phyloP scores from a whole-genome alignment of 2,329 filamentous ascomycete species.

The Colletotrichum lentis region DNA sequence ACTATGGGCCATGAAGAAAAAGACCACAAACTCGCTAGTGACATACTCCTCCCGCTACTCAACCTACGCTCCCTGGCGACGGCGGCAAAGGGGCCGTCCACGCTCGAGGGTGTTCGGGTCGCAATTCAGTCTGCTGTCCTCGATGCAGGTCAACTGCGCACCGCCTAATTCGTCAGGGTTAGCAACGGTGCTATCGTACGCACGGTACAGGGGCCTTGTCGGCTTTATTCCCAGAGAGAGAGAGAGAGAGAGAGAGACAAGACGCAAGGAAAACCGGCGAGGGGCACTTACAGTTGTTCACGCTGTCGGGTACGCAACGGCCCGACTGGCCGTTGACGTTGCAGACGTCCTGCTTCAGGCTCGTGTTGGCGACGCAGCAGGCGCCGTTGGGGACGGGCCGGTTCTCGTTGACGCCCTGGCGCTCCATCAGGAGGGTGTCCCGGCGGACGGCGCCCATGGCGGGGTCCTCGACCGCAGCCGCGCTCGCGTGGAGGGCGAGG shows the following conservation, averaged over 20 bases:
- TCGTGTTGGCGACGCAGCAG: constrained; percentile 49
- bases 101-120: constrained; percentile 43
- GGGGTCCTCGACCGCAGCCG: constrained; percentile 38
- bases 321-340: constrained; percentile 46
- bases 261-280: neutral
- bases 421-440: constrained; percentile 40
- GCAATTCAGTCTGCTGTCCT: constrained; percentile 43
- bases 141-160: constrained; percentile 43
- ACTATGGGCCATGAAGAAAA: neutral
- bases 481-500: constrained; percentile 39
- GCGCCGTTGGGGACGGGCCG: constrained; percentile 47
- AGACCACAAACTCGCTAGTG: neutral
- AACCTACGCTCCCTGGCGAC: constrained; percentile 24
- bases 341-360: constrained; percentile 51
- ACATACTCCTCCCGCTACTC: neutral
- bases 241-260: too few species aligned
- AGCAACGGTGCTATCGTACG: neutral
- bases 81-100: constrained; percentile 44
- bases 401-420: constrained; percentile 48
- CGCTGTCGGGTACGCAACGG: constrained; percentile 47
- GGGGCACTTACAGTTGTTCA: constrained; percentile 47
- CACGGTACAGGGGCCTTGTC: too few species aligned
- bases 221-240: neutral
- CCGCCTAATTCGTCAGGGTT: constrained; percentile 37
- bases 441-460: constrained; percentile 40